phyloP scores from a whole-genome alignment of 805 yeast species.

The Monosporozyma aquatica region DNA sequence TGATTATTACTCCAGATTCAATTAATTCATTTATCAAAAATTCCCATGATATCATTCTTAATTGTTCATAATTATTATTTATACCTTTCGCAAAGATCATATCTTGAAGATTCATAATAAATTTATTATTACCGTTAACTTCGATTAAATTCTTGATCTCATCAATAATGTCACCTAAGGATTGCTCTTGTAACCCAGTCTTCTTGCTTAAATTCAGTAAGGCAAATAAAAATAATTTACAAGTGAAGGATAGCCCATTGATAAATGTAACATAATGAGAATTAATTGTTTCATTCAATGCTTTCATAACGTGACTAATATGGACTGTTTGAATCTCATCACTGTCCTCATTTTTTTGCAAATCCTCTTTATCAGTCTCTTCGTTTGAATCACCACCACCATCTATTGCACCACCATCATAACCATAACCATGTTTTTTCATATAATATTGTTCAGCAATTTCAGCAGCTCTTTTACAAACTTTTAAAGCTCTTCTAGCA shows the following conservation, averaged over 20 bases:
- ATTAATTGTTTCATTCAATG: slow-evolving; percentile 67
- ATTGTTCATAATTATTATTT: slow-evolving; percentile 15
- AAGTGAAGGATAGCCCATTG: slow-evolving; percentile 50
- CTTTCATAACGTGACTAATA: slow-evolving; percentile 67
- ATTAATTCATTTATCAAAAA: slow-evolving; percentile 57
- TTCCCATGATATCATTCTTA: slow-evolving; percentile 46
- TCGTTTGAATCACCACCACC: slow-evolving; percentile 11
- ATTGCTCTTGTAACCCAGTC: slow-evolving; percentile 59
- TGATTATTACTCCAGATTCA: slow-evolving; percentile 68
- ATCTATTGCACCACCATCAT: slow-evolving; percentile 16
- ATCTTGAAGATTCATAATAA: slow-evolving; percentile 27
- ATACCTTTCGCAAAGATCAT: slow-evolving; percentile 30
- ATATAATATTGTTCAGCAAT: slow-evolving; percentile 62
- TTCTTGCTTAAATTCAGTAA: slow-evolving; percentile 55
- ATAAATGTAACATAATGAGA: slow-evolving; percentile 63
- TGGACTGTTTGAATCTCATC: slow-evolving; percentile 46
- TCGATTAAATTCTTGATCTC: slow-evolving; percentile 53
- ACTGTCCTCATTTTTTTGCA: slow-evolving; percentile 9
- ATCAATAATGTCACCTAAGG: slow-evolving; percentile 69
- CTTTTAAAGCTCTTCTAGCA: slow-evolving; percentile 84
- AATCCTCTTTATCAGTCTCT: slow-evolving; percentile 11
- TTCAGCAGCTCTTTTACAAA: slow-evolving; percentile 83
- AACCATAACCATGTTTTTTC: slow-evolving; percentile 28
- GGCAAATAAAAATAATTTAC: slow-evolving; percentile 67
- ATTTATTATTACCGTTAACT: slow-evolving; percentile 29